Evolutionary conservation across 2,329 filamentous ascomycete species (phyloP), one percentile per base, ranked within the genome.

Genomic region (Neonectria coccinea): DNA sequence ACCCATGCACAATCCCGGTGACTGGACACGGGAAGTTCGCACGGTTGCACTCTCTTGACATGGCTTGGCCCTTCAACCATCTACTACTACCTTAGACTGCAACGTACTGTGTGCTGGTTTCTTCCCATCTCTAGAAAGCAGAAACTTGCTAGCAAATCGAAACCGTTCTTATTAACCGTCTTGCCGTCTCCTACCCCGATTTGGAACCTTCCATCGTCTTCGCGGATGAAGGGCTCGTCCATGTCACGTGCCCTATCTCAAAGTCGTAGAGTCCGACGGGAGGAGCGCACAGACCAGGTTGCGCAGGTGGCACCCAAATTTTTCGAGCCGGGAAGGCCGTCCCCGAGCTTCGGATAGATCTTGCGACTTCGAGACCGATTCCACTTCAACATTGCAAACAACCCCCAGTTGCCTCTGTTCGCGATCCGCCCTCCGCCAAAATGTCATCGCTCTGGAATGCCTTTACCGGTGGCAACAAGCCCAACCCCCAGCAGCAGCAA

Each of bases 381-480:
- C 56, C 64, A 71, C 69, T 67, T 62, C 56, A 59, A 39, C 64
- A 56, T 61, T 64, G 51, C 53, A 22, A 47, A 47, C 60, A 54
- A 27, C 56, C 59, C 65, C 61, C 61, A 50, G 47, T 66, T 58
- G 42, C 59, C 67, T 70, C 52, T 42, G 61, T 52, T 56, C 53
- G 61, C 53, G 60, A 61, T 62, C 36, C 14, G 39, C 22, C 22
- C 29, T 36, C 20, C 53, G 47, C 63, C 71, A 79, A 66, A 66
- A 88, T 88, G 85, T 84, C 86, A 59, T 85, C 85, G 52, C 79
- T 89, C 75, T 89, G 87, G 87, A 86, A 87, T 75, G 83, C 87
- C 69, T 81, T 89, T 73, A 88, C 86, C n/a, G 85, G 86, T 73
- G 85, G 84, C 78, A 88, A 86, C 79, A 85, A 83, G 75, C 76